Percentiles rank a stretch among this genome's conserved stretches.
Evolutionary conservation across 768 basidiomycete species (phyloP).

Genomic region (Rossbeevera mucosa): DNA sequence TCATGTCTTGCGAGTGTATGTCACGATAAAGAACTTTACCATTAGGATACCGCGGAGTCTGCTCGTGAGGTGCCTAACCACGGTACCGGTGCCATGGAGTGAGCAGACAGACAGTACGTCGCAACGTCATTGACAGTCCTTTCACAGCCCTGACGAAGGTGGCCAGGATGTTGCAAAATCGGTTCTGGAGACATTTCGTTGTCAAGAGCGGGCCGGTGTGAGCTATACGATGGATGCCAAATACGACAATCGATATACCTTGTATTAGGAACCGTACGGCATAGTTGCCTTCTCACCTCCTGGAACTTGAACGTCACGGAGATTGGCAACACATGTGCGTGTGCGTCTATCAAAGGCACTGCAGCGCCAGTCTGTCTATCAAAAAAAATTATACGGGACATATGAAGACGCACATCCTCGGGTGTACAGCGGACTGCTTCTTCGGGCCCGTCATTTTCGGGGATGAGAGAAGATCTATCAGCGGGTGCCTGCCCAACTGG

Average conservation of each 20-base stretch:
- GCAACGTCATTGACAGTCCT: slow-evolving; percentile 13
- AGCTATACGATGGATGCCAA: slow-evolving; percentile 15
- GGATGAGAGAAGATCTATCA: slow-evolving; percentile 3
- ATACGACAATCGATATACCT: slow-evolving; percentile 22
- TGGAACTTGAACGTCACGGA: slow-evolving; percentile 1
- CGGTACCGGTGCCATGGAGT: slow-evolving; percentile 27
- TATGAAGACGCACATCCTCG: slow-evolving; percentile 2
- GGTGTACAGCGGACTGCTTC: slow-evolving; percentile 1
- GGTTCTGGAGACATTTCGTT: slow-evolving; percentile 4
- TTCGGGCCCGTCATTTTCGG: slow-evolving; percentile 8
- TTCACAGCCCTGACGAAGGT: slow-evolving; percentile 17
- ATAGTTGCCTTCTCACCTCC: slow-evolving; percentile 12
- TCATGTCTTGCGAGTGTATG: slow-evolving; percentile 3
- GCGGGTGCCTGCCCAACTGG: slow-evolving; percentile 14
- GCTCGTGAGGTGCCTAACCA: slow-evolving; percentile 7
- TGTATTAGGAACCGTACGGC: slow-evolving; percentile 24
- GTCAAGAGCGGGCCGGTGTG: slow-evolving; percentile 12
- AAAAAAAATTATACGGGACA: slow-evolving; percentile 1
- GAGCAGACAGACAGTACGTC: slow-evolving; percentile 2
- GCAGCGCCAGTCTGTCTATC: background rate
- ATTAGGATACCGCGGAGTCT: slow-evolving; percentile 17
- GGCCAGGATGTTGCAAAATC: slow-evolving; percentile 1
- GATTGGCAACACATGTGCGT: background rate
- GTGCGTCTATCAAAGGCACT: slow-evolving; percentile 1
- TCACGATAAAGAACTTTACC: slow-evolving; percentile 7